A percentile compares a stretch with the other conserved stretches of the same genome.
phyloP scores from a whole-genome alignment of 164 flowering plant species.

The Aristolochia contorta region DNA sequence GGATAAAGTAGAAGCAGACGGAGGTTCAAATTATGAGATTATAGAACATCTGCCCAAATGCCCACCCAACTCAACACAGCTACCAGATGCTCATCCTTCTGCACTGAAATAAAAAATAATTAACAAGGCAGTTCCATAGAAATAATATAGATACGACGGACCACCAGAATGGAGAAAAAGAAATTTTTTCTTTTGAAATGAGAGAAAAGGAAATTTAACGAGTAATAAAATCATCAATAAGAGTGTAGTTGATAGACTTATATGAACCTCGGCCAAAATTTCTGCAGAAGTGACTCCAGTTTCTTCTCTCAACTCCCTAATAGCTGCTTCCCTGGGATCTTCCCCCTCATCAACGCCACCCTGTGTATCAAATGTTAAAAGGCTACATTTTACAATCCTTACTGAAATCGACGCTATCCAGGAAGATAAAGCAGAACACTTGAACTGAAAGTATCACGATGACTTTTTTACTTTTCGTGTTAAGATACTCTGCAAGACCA shows the following conservation, averaged over 20 bases:
- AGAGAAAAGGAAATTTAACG: background rate
- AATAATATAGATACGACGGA: too few species aligned
- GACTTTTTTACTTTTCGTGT: too few species aligned
- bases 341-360: conserved; percentile 82
- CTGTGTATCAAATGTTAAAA: conserved; percentile 17
- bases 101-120: background rate
- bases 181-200: too few species aligned
- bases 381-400: background rate
- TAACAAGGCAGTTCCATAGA: too few species aligned
- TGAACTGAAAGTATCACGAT: background rate
- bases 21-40: too few species aligned
- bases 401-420: background rate
- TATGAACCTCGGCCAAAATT: conserved; percentile 61
- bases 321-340: conserved; percentile 65
- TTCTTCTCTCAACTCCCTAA: conserved; percentile 84
- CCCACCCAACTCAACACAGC: too few species aligned
- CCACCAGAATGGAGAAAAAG: too few species aligned
- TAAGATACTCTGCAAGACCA: too few species aligned
- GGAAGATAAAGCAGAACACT: background rate
- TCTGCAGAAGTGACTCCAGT: conserved; percentile 78
- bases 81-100: too few species aligned
- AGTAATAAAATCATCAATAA: background rate
- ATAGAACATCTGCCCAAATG: too few species aligned
- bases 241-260: background rate
- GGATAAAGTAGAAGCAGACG: too few species aligned